Evolutionary conservation across 352 stramenopile species (phyloP), one percentile per base, ranked within the genome.

Genomic region (Achlya hypogyna): DNA sequence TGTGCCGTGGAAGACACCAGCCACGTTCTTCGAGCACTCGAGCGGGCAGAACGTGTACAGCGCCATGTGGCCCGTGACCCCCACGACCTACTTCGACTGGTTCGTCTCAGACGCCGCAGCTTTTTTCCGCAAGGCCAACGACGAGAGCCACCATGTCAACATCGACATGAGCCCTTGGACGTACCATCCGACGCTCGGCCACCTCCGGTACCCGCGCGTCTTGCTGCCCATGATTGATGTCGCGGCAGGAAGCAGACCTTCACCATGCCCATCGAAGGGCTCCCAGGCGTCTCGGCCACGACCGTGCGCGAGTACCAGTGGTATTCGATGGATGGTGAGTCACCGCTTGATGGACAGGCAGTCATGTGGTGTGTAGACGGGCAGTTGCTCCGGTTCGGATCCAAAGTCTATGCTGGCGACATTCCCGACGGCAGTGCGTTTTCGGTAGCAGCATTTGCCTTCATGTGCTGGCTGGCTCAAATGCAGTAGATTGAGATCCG

Each of bases 101-200:
- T 58, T 67, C 16, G n/a, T 67, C 42, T 38, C 27, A 1, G 60
- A 67, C 35, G 28, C 60, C 1, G 25, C 28, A 1, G 51, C 38
- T 22, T 67, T 67, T 28, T 67, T 67, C 27, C 60, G 60, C 4
- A 27, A 59, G 22, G 22, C 28, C 3, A n/a, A 67, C 35, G 38
- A 54, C 16, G 34, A n/a, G 4, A 51, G 38, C 18, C 10, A 32
- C n/a, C 45, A 49, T n/a, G n/a, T 27, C 5, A 53, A 49, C 18
- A 10, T 67, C 16, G 60, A 67, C 35, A 67, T 67, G 60, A 67
- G 60, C 28, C 60, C 60, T 14, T 67, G 60, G 60, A 31, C 60
- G 20, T 49, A 28, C 18, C 43, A 53, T 28, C 29, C 29, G 10
- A 53, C 60, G 23, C 20, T 45, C 18, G 60, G 60, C n/a, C 60